phyloP scores from a whole-genome alignment of 2,329 filamentous ascomycete genomes.

The Pseudonectria buxi region DNA sequence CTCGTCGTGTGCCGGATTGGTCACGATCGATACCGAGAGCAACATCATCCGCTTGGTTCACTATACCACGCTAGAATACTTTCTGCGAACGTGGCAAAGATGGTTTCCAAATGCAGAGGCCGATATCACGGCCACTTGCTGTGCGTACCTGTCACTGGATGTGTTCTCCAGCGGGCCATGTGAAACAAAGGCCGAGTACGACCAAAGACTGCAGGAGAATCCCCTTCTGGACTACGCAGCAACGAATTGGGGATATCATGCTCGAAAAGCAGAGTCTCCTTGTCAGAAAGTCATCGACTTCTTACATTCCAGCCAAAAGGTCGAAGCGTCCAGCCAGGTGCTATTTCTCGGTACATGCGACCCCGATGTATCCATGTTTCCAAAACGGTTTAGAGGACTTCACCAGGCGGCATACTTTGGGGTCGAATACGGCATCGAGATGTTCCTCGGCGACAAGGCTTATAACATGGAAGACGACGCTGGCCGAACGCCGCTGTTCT shows the following conservation, averaged over 20 bases:
- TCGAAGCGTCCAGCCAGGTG: background rate
- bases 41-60: conserved; percentile 35
- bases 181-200: background rate
- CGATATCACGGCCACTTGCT: conserved; percentile 24
- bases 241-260: conserved; percentile 8
- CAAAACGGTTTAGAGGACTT: background rate
- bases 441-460: no score
- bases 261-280: background rate
- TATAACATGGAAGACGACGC: no score
- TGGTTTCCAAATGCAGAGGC: conserved; percentile 27
- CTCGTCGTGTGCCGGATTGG: conserved; percentile 34
- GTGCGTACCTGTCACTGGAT: conserved; percentile 31
- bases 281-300: background rate
- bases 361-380: background rate
- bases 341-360: background rate
- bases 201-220: background rate
- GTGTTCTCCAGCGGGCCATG: conserved; percentile 12
- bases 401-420: no score
- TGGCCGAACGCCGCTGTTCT: no score
- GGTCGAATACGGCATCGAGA: no score
- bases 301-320: background rate
- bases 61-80: conserved; percentile 40
- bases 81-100: conserved; percentile 21
- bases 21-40: conserved; percentile 33
- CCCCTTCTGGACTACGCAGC: conserved; percentile 7